A percentile compares a stretch with the other conserved stretches of the same genome.
phyloP scores from a whole-genome alignment of 2,329 filamentous ascomycete species.

The Fusarium abutilonis region DNA sequence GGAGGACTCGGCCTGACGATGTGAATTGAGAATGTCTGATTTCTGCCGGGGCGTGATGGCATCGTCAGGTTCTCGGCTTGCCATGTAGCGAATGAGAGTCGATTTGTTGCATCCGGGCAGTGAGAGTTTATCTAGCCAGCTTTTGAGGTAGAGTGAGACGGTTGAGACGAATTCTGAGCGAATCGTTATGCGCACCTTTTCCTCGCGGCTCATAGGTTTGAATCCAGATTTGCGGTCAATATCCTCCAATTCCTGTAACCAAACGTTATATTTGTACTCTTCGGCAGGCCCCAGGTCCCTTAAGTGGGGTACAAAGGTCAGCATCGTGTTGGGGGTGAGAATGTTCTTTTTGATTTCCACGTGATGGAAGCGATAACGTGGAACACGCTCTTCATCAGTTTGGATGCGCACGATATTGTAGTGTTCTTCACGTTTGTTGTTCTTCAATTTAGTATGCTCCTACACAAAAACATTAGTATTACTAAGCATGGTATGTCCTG shows the following conservation, averaged over 20 bases:
- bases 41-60: constrained; percentile 65
- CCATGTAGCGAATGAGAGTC: constrained; percentile 64
- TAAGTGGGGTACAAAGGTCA: constrained; percentile 68
- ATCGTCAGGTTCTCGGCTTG: constrained; percentile 58
- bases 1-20: constrained; percentile 53
- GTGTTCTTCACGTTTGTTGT: constrained; percentile 56
- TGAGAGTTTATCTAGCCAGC: constrained; percentile 61
- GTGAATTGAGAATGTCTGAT: constrained; percentile 60
- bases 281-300: constrained; percentile 67
- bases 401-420: constrained; percentile 58
- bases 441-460: constrained; percentile 58
- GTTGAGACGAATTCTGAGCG: constrained; percentile 63
- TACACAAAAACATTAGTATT: constrained; percentile 43
- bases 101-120: constrained; percentile 64
- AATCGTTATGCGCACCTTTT: constrained; percentile 61
- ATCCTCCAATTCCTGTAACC: constrained; percentile 66
- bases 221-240: constrained; percentile 68
- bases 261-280: constrained; percentile 64
- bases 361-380: constrained; percentile 68
- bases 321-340: constrained; percentile 67
- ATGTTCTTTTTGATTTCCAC: constrained; percentile 69
- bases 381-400: constrained; percentile 62
- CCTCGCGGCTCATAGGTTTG: constrained; percentile 61
- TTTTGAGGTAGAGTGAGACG: constrained; percentile 63
- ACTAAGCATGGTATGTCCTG: background rate